A percentile compares a stretch with the other conserved stretches of the same genome.
Conservation (phyloP, 108 stramenopile genomes). For the Discostella pseudostelligera region DNA sequence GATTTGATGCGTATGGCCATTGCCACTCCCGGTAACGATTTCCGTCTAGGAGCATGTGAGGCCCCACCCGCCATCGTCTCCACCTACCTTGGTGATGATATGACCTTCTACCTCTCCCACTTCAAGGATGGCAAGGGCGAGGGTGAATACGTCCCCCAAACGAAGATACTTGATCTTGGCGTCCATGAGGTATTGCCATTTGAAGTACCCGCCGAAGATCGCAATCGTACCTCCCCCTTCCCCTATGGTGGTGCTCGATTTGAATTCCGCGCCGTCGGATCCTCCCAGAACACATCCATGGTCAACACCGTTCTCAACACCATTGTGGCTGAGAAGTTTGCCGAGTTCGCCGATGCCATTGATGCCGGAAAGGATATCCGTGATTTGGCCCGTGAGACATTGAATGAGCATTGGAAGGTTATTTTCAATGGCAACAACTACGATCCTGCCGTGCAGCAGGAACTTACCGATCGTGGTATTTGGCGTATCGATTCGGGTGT, state of each 20-base stretch:
- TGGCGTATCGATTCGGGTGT: constrained; percentile 94
- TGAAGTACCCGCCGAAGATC: constrained; percentile 92
- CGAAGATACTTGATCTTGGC: constrained; percentile 83
- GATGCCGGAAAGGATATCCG: constrained; percentile 74
- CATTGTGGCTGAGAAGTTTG: constrained; percentile 90
- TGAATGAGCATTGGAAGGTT: constrained; percentile 87
- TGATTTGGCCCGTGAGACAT: constrained; percentile 74
- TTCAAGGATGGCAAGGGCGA: constrained; percentile 75
- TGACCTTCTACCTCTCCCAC: constrained; percentile 81
- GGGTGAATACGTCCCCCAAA: constrained; percentile 72
- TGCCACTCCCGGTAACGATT: constrained; percentile 92
- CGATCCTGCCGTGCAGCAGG: constrained; percentile 69
- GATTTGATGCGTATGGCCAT: constrained; percentile 95
- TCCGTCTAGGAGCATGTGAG: constrained; percentile 95
- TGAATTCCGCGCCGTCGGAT: constrained; percentile 97
- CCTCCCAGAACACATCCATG: constrained; percentile 90
- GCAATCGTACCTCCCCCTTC: constrained; percentile 96
- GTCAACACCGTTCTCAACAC: constrained; percentile 95
- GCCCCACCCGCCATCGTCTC: constrained; percentile 96
- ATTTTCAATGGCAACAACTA: constrained; percentile 98
- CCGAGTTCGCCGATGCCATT: constrained; percentile 84
- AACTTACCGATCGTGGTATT: constrained; percentile 85
- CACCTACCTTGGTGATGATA: constrained; percentile 91
- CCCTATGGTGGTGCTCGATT: constrained; percentile 94
- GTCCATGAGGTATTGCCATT: constrained; percentile 78